These are phyloP conservation scores for Komagataea norvegica DNA, from an alignment of 1,139 yeast species.

Conservation along the genomic window DNA sequence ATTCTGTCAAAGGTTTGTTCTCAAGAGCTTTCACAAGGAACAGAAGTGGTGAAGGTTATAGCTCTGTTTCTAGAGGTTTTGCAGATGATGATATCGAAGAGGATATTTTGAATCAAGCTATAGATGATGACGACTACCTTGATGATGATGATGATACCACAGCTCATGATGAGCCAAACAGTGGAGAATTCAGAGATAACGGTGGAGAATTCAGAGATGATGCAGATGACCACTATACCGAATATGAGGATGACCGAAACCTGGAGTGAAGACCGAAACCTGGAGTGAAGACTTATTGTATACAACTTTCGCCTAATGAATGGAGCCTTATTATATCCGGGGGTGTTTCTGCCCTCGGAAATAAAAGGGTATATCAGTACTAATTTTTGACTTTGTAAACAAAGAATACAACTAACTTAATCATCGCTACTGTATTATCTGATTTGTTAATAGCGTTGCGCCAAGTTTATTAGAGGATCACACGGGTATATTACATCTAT, in stretches of 20 bases:
- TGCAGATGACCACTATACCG: slow-evolving; percentile 9
- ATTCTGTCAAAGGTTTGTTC: slow-evolving; percentile 27
- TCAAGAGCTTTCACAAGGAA: slow-evolving; percentile 18
- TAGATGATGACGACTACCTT: slow-evolving; percentile 24
- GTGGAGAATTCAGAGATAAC: slow-evolving; percentile 10
- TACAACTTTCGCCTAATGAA: too few relatives aligned
- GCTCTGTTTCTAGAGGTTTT: slow-evolving; percentile 16
- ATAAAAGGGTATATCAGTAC: background rate
- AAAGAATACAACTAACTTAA: too few relatives aligned
- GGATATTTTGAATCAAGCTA: slow-evolving; percentile 21
- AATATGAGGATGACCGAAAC: slow-evolving; percentile 16
- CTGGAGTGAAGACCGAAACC: slow-evolving; percentile 7
- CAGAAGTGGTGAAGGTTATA: slow-evolving; percentile 22
- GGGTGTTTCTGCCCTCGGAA: background rate
- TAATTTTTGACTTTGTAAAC: too few relatives aligned
- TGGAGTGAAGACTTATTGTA: too few relatives aligned
- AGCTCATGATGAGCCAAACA: background rate
- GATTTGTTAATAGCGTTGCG: too few relatives aligned
- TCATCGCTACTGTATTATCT: too few relatives aligned
- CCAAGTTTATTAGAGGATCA: too few relatives aligned
- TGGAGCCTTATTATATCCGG: background rate
- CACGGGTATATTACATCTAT: too few relatives aligned
- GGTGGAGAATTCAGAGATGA: slow-evolving; percentile 6
- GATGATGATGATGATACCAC: slow-evolving; percentile 18
- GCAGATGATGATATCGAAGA: slow-evolving; percentile 23